Evolutionary conservation across 148 eudicot species (phyloP).

Genomic region (Persicaria maculosa): DNA sequence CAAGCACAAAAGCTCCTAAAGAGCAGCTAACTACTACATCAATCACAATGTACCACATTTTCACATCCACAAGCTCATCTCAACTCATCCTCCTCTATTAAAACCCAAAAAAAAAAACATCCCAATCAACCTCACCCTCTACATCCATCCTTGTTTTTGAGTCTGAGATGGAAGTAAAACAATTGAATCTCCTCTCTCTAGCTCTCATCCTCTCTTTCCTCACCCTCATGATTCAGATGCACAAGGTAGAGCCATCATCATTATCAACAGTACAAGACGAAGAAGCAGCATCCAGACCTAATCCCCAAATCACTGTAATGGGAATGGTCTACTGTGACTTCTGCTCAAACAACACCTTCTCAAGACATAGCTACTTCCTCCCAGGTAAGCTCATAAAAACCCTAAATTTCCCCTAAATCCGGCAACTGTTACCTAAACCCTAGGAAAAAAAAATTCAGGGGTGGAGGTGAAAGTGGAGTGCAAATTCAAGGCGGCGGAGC

Average conservation of each 20-base stretch:
- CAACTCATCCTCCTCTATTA: not conserved
- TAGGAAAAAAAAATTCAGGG: slow-evolving; percentile 28
- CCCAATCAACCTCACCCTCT: not conserved
- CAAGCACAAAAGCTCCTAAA: not conserved
- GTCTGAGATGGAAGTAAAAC: not conserved
- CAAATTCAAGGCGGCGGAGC: slow-evolving; percentile 61
- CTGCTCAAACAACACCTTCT: slow-evolving; percentile 85
- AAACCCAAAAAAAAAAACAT: not conserved
- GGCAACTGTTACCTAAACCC: too few relatives aligned
- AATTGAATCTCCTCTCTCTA: slow-evolving; percentile 6
- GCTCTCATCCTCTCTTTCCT: slow-evolving; percentile 26
- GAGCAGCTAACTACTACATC: too few relatives aligned
- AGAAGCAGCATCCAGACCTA: slow-evolving; percentile 12
- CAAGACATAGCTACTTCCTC: slow-evolving; percentile 82
- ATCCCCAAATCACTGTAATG: slow-evolving; percentile 70
- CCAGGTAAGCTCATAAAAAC: slow-evolving; percentile 37
- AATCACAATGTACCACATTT: not conserved
- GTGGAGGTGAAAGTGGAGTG: slow-evolving; percentile 77
- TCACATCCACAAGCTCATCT: not conserved
- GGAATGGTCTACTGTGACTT: slow-evolving; percentile 89
- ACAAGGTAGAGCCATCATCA: slow-evolving; percentile 24
- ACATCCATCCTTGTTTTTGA: not conserved
- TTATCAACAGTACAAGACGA: not conserved
- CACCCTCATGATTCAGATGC: slow-evolving; percentile 21
- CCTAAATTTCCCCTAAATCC: not conserved